Conservation (phyloP, 2,329 filamentous ascomycete species). For the Xylariaceae sp. region DNA sequence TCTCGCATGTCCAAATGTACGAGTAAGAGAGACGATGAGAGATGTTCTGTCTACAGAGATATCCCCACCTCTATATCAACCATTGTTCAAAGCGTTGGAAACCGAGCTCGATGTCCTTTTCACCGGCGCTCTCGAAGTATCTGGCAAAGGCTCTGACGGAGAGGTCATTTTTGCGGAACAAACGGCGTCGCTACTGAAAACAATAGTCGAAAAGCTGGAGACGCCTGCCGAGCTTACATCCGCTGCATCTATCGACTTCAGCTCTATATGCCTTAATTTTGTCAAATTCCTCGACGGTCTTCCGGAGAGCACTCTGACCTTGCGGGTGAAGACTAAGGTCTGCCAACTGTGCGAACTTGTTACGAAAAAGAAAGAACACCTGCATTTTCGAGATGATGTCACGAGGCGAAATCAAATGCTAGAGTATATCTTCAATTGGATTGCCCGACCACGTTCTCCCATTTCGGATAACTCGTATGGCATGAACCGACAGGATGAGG, state of each 20-base stretch:
- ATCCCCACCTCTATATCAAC: slow-evolving; percentile 56
- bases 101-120: slow-evolving; percentile 61
- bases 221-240: slow-evolving; percentile 59
- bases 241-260: slow-evolving; percentile 61
- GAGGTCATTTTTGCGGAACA: slow-evolving; percentile 66
- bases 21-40: slow-evolving; percentile 62
- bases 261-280: slow-evolving; percentile 60
- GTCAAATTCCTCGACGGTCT: slow-evolving; percentile 62
- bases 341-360: slow-evolving; percentile 65
- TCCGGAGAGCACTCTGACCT: slow-evolving; percentile 50
- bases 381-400: slow-evolving; percentile 66
- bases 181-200: slow-evolving; percentile 58
- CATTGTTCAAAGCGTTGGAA: slow-evolving; percentile 62
- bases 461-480: slow-evolving; percentile 38
- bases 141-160: slow-evolving; percentile 52
- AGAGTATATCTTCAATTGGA: slow-evolving; percentile 66
- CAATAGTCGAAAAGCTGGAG: slow-evolving; percentile 61
- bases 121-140: slow-evolving; percentile 49
- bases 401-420: slow-evolving; percentile 65
- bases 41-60: slow-evolving; percentile 65
- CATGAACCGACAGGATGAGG: slow-evolving; percentile 53
- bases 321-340: slow-evolving; percentile 65
- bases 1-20: slow-evolving; percentile 59
- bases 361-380: slow-evolving; percentile 62
- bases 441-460: slow-evolving; percentile 56